These are phyloP conservation scores for Cadophora sp. DNA, from an alignment of 2,329 filamentous ascomycete genomes.

Conservation along the genomic window DNA sequence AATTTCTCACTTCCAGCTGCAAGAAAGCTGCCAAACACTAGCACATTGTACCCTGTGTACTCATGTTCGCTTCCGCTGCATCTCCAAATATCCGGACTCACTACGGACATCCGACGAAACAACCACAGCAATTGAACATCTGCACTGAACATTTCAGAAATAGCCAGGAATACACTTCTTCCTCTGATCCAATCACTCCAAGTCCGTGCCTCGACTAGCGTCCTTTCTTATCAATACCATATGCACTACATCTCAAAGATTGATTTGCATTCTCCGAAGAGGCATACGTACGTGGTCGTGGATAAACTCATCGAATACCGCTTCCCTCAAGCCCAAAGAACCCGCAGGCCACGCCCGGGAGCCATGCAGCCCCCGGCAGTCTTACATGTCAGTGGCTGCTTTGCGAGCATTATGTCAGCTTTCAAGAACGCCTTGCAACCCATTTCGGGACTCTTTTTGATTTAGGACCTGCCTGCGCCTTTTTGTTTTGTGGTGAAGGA, in stretches of 20 bases:
- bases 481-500: too few relatives aligned
- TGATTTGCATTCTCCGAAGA: background rate
- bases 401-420: background rate
- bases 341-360: background rate
- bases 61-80: background rate
- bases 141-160: too few relatives aligned
- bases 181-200: background rate
- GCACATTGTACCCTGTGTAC: background rate
- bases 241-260: too few relatives aligned
- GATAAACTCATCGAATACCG: background rate
- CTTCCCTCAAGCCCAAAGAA: too few relatives aligned
- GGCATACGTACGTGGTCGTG: background rate
- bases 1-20: background rate
- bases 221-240: background rate
- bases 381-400: background rate
- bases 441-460: too few relatives aligned
- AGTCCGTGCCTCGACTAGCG: conserved; percentile 1
- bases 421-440: background rate
- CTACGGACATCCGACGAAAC: background rate
- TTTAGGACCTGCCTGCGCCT: too few relatives aligned
- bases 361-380: background rate
- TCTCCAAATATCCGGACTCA: background rate
- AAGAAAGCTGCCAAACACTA: background rate
- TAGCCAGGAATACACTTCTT: background rate
- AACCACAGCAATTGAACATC: background rate